phyloP scores from a whole-genome alignment of 495 filamentous ascomycete species.

The Bryoglossum gracile region DNA sequence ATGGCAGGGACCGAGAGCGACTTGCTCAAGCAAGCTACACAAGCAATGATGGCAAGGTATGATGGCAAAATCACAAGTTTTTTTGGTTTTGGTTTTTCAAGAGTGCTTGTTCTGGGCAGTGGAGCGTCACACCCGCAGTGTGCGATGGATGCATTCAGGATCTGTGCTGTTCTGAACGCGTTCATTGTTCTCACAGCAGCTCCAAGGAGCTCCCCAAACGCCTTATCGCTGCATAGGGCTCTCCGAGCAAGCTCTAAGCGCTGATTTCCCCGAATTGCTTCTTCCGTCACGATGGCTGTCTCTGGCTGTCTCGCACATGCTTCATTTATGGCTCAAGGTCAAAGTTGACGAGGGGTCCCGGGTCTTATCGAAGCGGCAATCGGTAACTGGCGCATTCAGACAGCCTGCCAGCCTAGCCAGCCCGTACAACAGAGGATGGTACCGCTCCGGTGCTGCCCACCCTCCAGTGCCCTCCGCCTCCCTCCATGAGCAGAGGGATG shows the following conservation, averaged over 20 bases:
- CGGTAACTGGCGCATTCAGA: slow-evolving; percentile 15
- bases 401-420: too few species aligned
- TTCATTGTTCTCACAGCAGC: too few species aligned
- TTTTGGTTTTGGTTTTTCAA: background rate
- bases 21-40: slow-evolving; percentile 47
- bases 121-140: background rate
- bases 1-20: slow-evolving; percentile 30
- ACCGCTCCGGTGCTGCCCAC: too few species aligned
- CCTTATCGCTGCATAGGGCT: too few species aligned
- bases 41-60: slow-evolving; percentile 53
- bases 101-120: background rate
- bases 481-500: too few species aligned
- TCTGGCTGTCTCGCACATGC: slow-evolving; percentile 21
- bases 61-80: slow-evolving; percentile 13
- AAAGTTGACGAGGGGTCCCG: slow-evolving; percentile 26
- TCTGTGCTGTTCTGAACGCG: too few species aligned
- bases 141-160: too few species aligned
- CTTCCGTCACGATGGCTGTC: slow-evolving; percentile 1
- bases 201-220: too few species aligned
- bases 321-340: too few species aligned
- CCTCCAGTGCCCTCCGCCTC: too few species aligned
- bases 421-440: too few species aligned
- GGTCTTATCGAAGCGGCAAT: slow-evolving; percentile 25
- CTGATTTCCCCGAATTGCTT: background rate
- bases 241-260: too few species aligned